Base-by-base conservation (phyloP, 768 basidiomycete genomes). In the Pisolithus microcarpus region DNA sequence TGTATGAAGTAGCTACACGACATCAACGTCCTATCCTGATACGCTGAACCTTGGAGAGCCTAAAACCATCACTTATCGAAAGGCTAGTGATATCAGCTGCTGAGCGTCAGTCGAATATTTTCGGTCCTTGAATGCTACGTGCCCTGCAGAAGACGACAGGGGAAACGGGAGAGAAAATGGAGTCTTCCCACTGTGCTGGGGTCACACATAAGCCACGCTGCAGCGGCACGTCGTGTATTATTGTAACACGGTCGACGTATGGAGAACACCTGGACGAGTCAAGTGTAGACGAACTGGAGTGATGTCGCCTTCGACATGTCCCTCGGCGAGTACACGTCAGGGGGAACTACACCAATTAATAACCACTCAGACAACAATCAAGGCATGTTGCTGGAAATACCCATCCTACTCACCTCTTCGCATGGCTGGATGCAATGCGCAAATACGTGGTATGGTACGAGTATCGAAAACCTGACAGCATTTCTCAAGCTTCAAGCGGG, bases 161-260 rank as follows among this genome's bases (percentile, higher is more conserved):
- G 11, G 4, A 31, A 10, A 8, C 34, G 13, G 11, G 34, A 5
- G 5, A 15, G 11, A 34, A 13, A 34, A 31, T 31, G 30, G 9
- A 5, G 13, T 5, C 13, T 11, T 34, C 11, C 13, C 34, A 15
- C 0, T 4, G 34, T 13, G 11, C 13, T 13, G 30, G 34, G 34
- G 13, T 34, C 34, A 34, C 34, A 34, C 34, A 34, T 13, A 34
- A 34, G 34, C 34, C 34, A 15, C 34, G 34, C 57, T 80, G 79
- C 49, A 62, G 53, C 54, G 55, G 52, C 24, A 28, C 30, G 61
- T 47, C 65, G 67, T 66, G 8, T 40, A 40, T 40, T 19, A n/a
- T 26, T 26, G 16, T 38, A 21, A 40, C 18, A 19, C 18, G 8
- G 5, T 40, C 3, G 21, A 40, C 19, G 18, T 40, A 16, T 19